A percentile compares a stretch with the other conserved stretches of the same genome.
phyloP scores from a whole-genome alignment of 73 alveolate species.

The Symbiodinium natans region DNA sequence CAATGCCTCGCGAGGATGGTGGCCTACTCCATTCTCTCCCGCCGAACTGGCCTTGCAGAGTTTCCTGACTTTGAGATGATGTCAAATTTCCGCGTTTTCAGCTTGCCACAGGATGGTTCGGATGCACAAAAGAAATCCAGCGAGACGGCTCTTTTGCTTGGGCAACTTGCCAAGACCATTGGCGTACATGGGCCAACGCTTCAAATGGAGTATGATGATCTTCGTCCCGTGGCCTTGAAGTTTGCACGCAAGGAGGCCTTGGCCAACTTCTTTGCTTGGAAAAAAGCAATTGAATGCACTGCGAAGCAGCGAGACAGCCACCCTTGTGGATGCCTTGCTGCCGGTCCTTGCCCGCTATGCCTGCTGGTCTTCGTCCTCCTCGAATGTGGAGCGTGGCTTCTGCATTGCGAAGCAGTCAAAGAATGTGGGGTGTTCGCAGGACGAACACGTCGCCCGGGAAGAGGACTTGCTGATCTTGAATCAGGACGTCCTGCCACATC shows the following conservation, averaged over 20 bases:
- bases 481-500: conserved; percentile 1
- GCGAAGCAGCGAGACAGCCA: neutral
- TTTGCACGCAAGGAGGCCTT: neutral
- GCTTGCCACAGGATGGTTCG: too few species aligned
- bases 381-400: conserved; percentile 21
- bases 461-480: neutral
- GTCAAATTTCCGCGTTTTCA: neutral
- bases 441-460: neutral
- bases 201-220: neutral
- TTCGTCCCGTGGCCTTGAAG: neutral
- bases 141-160: neutral
- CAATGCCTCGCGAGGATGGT: neutral
- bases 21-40: neutral
- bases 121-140: neutral
- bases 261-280: neutral
- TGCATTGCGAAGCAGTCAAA: neutral
- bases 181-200: neutral
- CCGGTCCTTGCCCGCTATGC: neutral
- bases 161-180: neutral
- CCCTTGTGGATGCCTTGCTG: neutral
- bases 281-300: neutral
- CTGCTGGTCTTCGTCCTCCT: neutral
- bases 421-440: neutral
- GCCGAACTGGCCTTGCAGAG: neutral
- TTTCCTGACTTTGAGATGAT: conserved; percentile 13